phyloP scores from a whole-genome alignment of 345 rosid species.

The Eucalyptus shirleyi region DNA sequence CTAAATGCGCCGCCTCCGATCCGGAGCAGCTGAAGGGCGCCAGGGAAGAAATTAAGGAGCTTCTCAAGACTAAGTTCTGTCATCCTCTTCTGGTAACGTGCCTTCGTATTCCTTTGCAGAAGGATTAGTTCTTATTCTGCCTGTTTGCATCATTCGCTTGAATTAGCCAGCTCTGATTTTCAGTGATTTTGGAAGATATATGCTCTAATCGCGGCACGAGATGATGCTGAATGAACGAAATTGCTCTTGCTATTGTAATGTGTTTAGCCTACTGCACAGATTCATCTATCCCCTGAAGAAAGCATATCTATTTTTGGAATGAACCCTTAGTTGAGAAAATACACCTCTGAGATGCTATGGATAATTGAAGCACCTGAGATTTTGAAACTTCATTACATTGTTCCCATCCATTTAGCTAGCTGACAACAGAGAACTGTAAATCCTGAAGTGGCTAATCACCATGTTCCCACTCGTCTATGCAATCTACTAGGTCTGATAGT shows the following conservation, averaged over 20 bases:
- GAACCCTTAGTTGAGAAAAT: background rate
- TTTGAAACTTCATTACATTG: background rate
- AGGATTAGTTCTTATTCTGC: background rate
- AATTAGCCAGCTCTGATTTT: background rate
- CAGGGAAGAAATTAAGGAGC: slow-evolving; percentile 74
- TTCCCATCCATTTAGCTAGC: background rate
- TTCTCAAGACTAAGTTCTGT: slow-evolving; percentile 62
- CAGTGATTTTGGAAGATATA: background rate
- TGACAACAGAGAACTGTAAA: background rate
- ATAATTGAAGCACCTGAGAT: background rate
- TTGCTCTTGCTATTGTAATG: background rate
- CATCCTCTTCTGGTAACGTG: slow-evolving; percentile 69
- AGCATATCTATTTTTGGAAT: background rate
- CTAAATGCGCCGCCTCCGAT: slow-evolving; percentile 61
- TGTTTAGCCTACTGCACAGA: background rate
- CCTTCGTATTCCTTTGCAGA: background rate
- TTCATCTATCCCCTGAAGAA: background rate
- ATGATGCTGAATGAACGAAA: background rate
- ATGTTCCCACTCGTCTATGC: background rate
- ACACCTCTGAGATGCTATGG: background rate
- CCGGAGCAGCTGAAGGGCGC: slow-evolving; percentile 78
- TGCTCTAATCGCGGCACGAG: background rate
- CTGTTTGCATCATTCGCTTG: background rate
- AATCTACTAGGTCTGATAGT: background rate
- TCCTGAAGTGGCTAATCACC: background rate